A percentile compares a stretch with the other conserved stretches of the same genome.
Evolutionary conservation across 495 filamentous ascomycete genomes (phyloP).

Genomic region (Neurospora sp.): DNA sequence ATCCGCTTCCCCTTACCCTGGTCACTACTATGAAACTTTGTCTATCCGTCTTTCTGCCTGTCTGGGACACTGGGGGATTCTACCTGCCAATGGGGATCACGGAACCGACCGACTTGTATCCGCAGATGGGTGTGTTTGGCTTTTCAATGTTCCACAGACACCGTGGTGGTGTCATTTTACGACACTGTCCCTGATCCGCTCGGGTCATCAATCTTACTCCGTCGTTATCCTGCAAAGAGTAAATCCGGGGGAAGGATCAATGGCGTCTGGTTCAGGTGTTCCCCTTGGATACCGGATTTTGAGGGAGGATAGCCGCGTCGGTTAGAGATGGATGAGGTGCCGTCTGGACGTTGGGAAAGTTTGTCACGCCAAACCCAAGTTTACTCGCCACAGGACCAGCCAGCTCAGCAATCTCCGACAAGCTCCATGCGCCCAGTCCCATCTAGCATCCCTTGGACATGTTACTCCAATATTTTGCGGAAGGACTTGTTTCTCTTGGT

Average conservation of each 20-base stretch:
- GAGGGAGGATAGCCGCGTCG: neutral
- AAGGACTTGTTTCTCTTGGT: neutral
- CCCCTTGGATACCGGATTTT: neutral
- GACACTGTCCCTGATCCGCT: neutral
- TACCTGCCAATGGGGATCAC: neutral
- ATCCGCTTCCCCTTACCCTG: neutral
- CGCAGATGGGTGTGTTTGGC: neutral
- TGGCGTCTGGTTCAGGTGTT: neutral
- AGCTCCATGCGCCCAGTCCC: neutral
- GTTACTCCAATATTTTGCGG: neutral
- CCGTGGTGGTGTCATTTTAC: neutral
- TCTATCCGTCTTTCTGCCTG: neutral
- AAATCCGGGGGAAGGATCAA: neutral
- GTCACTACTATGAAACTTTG: neutral
- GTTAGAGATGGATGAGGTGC: neutral
- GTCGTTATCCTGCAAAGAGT: neutral
- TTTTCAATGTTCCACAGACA: neutral
- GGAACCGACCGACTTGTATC: neutral
- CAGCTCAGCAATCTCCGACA: neutral
- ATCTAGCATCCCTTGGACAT: neutral
- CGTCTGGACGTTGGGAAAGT: neutral
- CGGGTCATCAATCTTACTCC: neutral
- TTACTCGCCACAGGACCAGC: neutral
- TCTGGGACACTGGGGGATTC: neutral
- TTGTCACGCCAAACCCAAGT: neutral